Evolutionary conservation across 352 stramenopile genomes (phyloP).

Genomic region (Globisporangium spinosum): DNA sequence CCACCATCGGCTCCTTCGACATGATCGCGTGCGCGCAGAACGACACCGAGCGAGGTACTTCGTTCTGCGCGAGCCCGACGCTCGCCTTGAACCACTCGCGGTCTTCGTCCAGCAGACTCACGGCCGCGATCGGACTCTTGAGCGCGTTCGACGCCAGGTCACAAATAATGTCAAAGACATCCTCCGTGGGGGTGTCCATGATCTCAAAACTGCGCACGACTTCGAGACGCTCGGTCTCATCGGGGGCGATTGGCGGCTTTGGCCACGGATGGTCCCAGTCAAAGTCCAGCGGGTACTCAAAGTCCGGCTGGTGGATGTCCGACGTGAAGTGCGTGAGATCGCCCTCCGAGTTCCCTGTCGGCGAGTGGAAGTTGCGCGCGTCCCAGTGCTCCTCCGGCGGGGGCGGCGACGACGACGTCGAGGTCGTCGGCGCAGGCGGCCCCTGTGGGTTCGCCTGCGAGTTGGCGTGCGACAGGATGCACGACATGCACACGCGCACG

Average conservation of each 20-base stretch:
- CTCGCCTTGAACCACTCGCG: conserved; percentile 88
- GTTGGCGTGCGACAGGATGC: conserved; percentile 84
- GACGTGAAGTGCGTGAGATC: conserved; percentile 72
- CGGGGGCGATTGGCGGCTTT: conserved; percentile 69
- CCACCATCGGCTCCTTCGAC: conserved; percentile 88
- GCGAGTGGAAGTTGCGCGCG: conserved; percentile 80
- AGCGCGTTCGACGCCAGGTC: conserved; percentile 83
- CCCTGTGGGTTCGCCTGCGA: conserved; percentile 70
- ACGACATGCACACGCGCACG: conserved; percentile 88
- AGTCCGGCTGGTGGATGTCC: conserved; percentile 78
- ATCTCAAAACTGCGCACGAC: conserved; percentile 83
- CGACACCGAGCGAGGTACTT: conserved; percentile 83
- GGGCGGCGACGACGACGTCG: conserved; percentile 38
- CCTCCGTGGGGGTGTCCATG: conserved; percentile 82
- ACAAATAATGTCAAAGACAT: conserved; percentile 89
- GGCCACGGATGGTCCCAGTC: conserved; percentile 87
- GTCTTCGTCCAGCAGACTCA: conserved; percentile 83
- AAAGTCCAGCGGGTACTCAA: conserved; percentile 86
- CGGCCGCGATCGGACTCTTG: conserved; percentile 82
- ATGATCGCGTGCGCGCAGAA: conserved; percentile 87
- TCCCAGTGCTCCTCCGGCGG: conserved; percentile 61
- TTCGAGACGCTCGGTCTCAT: conserved; percentile 69
- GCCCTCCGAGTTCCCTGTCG: conserved; percentile 72
- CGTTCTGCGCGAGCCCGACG: conserved; percentile 79
- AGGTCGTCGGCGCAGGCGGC: conserved; percentile 36